phyloP scores from a whole-genome alignment of 2,329 filamentous ascomycete species.

The Cercospora sesami region DNA sequence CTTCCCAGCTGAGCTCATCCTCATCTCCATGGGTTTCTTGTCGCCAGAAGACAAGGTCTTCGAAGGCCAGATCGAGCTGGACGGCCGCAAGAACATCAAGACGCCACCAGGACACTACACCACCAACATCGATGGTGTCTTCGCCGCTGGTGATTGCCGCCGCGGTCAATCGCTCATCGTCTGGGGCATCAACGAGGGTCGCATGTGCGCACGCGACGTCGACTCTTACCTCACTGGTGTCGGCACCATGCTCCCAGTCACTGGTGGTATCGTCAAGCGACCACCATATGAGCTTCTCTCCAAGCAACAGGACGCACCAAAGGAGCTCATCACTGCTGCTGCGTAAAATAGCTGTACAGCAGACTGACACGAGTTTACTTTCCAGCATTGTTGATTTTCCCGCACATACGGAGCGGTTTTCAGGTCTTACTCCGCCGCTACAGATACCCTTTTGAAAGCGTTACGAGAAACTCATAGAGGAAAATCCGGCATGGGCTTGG shows the following conservation, averaged over 20 bases:
- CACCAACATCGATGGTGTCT: constrained; percentile 85
- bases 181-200: constrained; percentile 98
- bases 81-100: constrained; percentile 94
- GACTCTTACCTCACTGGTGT: constrained; percentile 80
- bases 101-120: constrained; percentile 82
- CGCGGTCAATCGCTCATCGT: constrained; percentile 95
- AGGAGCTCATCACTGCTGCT: constrained; percentile 39
- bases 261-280: constrained; percentile 87
- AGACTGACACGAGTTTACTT: not conserved
- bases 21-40: constrained; percentile 96
- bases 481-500: not conserved
- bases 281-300: constrained; percentile 69
- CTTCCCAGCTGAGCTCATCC: constrained; percentile 92
- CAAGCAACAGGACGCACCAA: constrained; percentile 42
- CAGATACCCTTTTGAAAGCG: constrained; percentile 35
- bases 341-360: constrained; percentile 21
- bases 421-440: not conserved
- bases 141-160: constrained; percentile 92
- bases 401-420: not conserved
- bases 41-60: constrained; percentile 87
- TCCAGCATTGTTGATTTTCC: constrained; percentile 14
- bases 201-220: constrained; percentile 87
- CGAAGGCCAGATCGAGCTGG: constrained; percentile 85
- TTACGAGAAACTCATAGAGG: constrained; percentile 22
- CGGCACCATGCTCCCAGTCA: constrained; percentile 77